Evolutionary conservation across 345 rosid genomes (phyloP).

Genomic region (Cochlearia excelsa): DNA sequence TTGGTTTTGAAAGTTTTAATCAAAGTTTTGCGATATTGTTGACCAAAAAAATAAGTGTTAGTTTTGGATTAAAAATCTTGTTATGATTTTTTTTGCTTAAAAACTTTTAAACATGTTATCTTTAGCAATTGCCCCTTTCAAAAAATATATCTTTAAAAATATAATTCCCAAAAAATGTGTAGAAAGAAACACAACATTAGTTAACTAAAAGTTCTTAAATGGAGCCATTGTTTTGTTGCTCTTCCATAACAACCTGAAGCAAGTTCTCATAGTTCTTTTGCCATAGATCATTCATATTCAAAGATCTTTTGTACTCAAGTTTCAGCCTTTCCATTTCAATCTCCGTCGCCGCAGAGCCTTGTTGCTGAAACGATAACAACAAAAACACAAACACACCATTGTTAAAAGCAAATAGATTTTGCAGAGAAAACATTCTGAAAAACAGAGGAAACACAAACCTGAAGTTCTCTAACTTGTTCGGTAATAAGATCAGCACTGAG

Average conservation of each 20-base stretch:
- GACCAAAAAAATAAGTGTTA: neutral
- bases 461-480: conserved; percentile 59
- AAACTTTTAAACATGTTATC: too few species aligned
- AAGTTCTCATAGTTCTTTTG: conserved; percentile 56
- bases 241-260: conserved; percentile 58
- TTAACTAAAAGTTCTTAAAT: neutral
- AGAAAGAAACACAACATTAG: conserved; percentile 10
- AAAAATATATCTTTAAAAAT: neutral
- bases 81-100: too few species aligned
- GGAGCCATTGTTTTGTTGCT: conserved; percentile 27
- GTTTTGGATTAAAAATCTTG: neutral
- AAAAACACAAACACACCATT: too few species aligned
- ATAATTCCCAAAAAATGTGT: conserved; percentile 9
- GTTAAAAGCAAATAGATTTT: too few species aligned
- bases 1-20: too few species aligned
- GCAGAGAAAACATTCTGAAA: neutral
- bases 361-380: conserved; percentile 27
- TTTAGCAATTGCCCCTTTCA: neutral
- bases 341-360: conserved; percentile 56
- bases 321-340: conserved; percentile 64
- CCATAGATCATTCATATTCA: conserved; percentile 55
- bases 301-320: conserved; percentile 40
- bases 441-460: conserved; percentile 46
- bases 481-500: conserved; percentile 46
- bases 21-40: too few species aligned